Percentiles rank a stretch among this genome's conserved stretches.
These are phyloP conservation scores for Lolium multiflorum DNA, from an alignment of 176 grass and related monocot genomes.

Conservation along the genomic window DNA sequence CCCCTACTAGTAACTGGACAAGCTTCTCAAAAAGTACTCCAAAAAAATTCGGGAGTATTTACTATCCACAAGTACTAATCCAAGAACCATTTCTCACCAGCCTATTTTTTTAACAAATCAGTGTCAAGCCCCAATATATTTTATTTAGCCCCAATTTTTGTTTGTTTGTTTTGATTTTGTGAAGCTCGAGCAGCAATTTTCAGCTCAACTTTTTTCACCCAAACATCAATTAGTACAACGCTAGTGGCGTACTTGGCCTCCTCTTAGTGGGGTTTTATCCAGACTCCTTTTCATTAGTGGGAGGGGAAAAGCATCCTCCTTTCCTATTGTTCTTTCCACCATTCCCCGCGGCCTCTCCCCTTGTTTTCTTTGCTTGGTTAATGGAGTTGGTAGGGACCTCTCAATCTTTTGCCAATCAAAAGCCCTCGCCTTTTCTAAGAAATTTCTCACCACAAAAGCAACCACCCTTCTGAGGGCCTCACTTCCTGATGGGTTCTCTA, in stretches of 20 bases:
- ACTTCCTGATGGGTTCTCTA: constrained; percentile 31
- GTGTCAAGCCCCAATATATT: too few species aligned
- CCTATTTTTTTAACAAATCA: too few species aligned
- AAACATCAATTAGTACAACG: constrained; percentile 1
- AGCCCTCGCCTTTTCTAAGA: constrained; percentile 33
- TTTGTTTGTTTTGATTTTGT: constrained; percentile 15
- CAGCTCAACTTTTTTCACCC: constrained; percentile 15
- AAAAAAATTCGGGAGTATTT: too few species aligned
- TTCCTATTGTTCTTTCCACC: constrained; percentile 35
- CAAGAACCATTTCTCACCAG: not conserved
- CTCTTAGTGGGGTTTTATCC: constrained; percentile 37
- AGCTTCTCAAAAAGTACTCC: not conserved
- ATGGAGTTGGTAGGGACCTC: constrained; percentile 33
- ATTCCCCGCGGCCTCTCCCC: constrained; percentile 27
- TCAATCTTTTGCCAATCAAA: constrained; percentile 51
- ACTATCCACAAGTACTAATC: not conserved
- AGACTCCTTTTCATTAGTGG: constrained; percentile 45
- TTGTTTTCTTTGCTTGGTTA: not conserved
- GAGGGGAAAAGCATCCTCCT: constrained; percentile 41
- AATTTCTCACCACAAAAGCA: constrained; percentile 43
- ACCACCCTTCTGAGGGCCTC: not conserved
- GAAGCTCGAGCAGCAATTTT: not conserved
- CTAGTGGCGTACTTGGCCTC: not conserved
- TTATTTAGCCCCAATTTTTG: not conserved
- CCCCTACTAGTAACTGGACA: not conserved